Evolutionary conservation across 345 rosid genomes (phyloP).

Genomic region (Rhodamnia argentea): DNA sequence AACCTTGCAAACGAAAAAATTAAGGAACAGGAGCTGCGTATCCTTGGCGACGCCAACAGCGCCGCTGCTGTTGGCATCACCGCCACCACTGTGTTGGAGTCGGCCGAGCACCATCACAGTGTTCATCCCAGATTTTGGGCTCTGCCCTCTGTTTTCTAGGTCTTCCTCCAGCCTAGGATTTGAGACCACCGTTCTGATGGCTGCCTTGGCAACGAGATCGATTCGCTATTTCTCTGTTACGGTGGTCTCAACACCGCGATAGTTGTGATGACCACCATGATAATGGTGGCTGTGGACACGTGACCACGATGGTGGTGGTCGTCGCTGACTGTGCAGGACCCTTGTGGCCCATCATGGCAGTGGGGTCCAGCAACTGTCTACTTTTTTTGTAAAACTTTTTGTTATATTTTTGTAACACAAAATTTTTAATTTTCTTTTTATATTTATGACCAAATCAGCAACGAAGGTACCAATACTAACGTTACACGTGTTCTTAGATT

Average conservation of each 20-base stretch:
- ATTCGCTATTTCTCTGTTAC: neutral
- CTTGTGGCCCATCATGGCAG: neutral
- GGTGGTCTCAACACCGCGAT: neutral
- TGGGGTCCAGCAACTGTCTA: neutral
- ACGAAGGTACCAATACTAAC: neutral
- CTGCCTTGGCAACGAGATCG: neutral
- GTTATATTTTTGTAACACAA: neutral
- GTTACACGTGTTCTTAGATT: neutral
- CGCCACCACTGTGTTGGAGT: neutral
- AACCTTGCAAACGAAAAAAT: neutral
- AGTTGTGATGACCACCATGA: neutral
- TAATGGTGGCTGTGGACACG: neutral
- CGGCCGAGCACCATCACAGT: neutral
- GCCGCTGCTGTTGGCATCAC: neutral
- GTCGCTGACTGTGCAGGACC: neutral
- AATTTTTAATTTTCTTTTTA: no score
- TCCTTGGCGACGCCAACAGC: neutral
- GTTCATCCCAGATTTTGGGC: neutral
- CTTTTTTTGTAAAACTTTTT: no score
- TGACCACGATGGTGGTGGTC: neutral
- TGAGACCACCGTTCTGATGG: neutral
- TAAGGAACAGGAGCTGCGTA: neutral
- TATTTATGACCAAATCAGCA: neutral
- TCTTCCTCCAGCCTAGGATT: neutral
- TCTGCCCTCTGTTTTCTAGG: neutral